phyloP scores from a whole-genome alignment of 2,329 filamentous ascomycete genomes.

The Phyllosticta citrichinensis region DNA sequence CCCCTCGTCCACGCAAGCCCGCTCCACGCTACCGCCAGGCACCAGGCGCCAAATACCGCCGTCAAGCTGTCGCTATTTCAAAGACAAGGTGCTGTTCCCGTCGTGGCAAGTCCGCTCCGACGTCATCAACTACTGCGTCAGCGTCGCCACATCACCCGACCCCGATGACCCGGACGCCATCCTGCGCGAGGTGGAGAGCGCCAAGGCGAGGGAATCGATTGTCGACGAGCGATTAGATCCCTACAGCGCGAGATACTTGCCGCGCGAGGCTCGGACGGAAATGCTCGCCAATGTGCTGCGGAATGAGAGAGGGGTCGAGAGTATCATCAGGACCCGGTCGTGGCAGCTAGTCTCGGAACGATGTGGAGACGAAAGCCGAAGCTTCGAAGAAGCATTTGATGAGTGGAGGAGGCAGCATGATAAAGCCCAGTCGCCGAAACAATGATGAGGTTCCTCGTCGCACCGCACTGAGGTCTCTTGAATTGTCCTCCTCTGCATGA shows the following conservation, averaged over 20 bases:
- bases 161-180: slow-evolving; percentile 73
- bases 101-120: slow-evolving; percentile 78
- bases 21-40: slow-evolving; percentile 42
- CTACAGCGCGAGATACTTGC: slow-evolving; percentile 76
- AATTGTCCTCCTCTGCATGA: not conserved
- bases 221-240: slow-evolving; percentile 88
- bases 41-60: slow-evolving; percentile 45
- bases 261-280: slow-evolving; percentile 70
- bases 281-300: slow-evolving; percentile 61
- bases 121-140: slow-evolving; percentile 79
- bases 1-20: slow-evolving; percentile 61
- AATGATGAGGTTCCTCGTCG: not conserved
- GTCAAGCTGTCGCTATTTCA: slow-evolving; percentile 59
- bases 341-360: slow-evolving; percentile 71
- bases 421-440: not conserved
- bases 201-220: slow-evolving; percentile 58
- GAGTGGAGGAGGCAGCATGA: slow-evolving; percentile 19
- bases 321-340: slow-evolving; percentile 68
- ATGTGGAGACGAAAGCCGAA: slow-evolving; percentile 49
- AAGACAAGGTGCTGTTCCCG: slow-evolving; percentile 69
- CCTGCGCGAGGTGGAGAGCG: slow-evolving; percentile 58
- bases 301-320: slow-evolving; percentile 67
- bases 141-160: slow-evolving; percentile 78
- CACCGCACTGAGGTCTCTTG: no score
- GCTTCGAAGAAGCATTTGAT: slow-evolving; percentile 27